Percentiles rank a stretch among this genome's conserved stretches.
Evolutionary conservation across 2,329 filamentous ascomycete species (phyloP).

Genomic region (Scolecobasidium constrictum): DNA sequence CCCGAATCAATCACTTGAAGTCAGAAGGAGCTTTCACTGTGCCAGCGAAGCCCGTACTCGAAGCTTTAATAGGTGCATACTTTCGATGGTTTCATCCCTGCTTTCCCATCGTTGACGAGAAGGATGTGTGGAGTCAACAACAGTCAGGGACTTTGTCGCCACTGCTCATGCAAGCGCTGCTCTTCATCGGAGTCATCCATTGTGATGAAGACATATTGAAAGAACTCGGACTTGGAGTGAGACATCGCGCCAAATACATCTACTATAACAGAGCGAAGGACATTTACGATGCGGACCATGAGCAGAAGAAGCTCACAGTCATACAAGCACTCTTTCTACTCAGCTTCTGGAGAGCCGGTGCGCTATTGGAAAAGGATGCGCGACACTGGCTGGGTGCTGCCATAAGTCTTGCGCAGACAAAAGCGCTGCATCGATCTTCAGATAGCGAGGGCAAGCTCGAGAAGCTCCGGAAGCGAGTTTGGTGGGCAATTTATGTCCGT

Average conservation of each 20-base stretch:
- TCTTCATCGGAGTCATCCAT: constrained; percentile 44
- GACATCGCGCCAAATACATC: constrained; percentile 38
- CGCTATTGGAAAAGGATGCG: constrained; percentile 23
- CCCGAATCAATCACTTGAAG: constrained; percentile 25
- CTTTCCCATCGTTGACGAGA: constrained; percentile 43
- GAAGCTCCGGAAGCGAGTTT: constrained; percentile 37
- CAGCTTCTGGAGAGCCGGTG: constrained; percentile 44
- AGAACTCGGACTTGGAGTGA: constrained; percentile 35
- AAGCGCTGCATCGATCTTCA: constrained; percentile 30
- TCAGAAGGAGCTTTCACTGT: constrained; percentile 34
- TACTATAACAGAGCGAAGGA: constrained; percentile 41
- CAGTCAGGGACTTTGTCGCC: constrained; percentile 34
- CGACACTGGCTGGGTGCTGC: constrained; percentile 32
- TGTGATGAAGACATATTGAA: constrained; percentile 37
- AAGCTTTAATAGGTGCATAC: constrained; percentile 38
- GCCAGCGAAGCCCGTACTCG: constrained; percentile 31
- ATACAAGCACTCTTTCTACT: constrained; percentile 43
- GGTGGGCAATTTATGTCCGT: constrained; percentile 44
- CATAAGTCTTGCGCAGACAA: constrained; percentile 41
- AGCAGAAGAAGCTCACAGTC: constrained; percentile 39
- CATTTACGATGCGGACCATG: constrained; percentile 43
- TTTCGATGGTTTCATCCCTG: constrained; percentile 47
- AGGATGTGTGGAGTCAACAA: constrained; percentile 30
- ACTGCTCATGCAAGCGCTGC: constrained; percentile 41
- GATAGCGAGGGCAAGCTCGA: constrained; percentile 18